A percentile compares a stretch with the other conserved stretches of the same genome.
These are phyloP conservation scores for Erigeron canadensis DNA, from an alignment of 129 eudicot genomes.

Conservation along the genomic window DNA sequence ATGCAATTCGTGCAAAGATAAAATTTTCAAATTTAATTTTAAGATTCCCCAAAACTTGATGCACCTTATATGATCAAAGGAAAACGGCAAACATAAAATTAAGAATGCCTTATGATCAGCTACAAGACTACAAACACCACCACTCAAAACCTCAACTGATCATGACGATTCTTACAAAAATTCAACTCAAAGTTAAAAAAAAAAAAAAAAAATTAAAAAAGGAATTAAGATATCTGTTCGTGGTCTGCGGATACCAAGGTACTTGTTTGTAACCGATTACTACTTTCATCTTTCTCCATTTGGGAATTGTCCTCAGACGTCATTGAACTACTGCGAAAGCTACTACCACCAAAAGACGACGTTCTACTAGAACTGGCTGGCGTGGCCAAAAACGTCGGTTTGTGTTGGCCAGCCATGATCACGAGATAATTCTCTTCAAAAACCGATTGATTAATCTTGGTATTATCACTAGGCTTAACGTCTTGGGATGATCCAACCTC, in stretches of 20 bases:
- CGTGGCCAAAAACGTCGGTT: slow-evolving; percentile 52
- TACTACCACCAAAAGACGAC: slow-evolving; percentile 29
- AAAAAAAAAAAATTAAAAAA: too few relatives aligned
- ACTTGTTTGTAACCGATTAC: slow-evolving; percentile 23
- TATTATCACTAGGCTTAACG: slow-evolving; percentile 1
- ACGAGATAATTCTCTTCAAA: slow-evolving; percentile 37
- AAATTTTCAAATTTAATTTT: background rate
- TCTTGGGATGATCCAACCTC: slow-evolving; percentile 21
- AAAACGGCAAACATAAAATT: background rate
- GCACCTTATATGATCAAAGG: background rate
- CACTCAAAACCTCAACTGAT: background rate
- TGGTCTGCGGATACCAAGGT: slow-evolving; percentile 1
- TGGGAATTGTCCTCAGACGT: background rate
- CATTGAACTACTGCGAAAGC: slow-evolving; percentile 11
- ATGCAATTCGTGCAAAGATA: background rate
- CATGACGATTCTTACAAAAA: background rate
- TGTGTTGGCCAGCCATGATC: slow-evolving; percentile 52
- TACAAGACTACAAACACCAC: background rate
- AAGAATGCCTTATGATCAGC: slow-evolving; percentile 3
- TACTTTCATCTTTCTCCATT: background rate
- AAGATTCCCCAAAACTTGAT: background rate
- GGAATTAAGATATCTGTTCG: background rate
- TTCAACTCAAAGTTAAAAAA: background rate
- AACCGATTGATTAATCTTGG: background rate
- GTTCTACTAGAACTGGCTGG: slow-evolving; percentile 29